Base-by-base conservation (phyloP, 345 rosid species). In the Kandelia obovata region DNA sequence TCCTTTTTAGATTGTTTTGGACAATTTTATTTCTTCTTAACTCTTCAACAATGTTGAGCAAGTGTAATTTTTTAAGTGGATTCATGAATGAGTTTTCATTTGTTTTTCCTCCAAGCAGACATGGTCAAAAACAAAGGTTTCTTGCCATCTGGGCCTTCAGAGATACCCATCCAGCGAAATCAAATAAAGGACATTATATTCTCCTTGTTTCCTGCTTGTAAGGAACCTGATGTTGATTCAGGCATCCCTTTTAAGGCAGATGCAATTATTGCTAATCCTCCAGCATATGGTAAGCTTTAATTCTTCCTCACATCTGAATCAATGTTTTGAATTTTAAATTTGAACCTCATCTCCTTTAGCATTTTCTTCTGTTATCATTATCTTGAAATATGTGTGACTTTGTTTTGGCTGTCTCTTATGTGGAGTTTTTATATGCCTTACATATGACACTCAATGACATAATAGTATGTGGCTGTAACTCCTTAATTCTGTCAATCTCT, bases 111-210 rank as follows among this genome's bases (percentile, higher is more conserved):
- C 70, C 71, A 72, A 63, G 70, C 97, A 92, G 99, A 96, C 80
- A 96, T 96, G 99, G 99, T 96, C 47, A 96, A 96, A 82, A 96
- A 92, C 79, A 92, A 96, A 76, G 99, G 98, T 17, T 96, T 96
- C 82, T 78, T 96, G 84, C 99, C 99, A 37, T 89, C 99, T 30
- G 94, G 94, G 49, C 99, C 99, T 70, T 96, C 98, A 1, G 98
- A 92, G 81, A 92, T 96, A 75, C 88, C 98, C 9, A 53, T 84
- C 69, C 99, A 92, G 75, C 84, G 99, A 67, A 90, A 80, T 78
- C 99, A 95, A 79, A 80, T 92, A 28, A 96, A 89, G 75, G 97
- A 90, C 21, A 87, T 96, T 31, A 90, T 96, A 55, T 35, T 84
- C 65, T 96, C 99, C 56, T 84, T 90, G 68, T 87, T 89, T 82